Percentiles rank a stretch among this genome's conserved stretches.
phyloP scores from a whole-genome alignment of 805 yeast genomes.

The Metschnikowia rubicola region DNA sequence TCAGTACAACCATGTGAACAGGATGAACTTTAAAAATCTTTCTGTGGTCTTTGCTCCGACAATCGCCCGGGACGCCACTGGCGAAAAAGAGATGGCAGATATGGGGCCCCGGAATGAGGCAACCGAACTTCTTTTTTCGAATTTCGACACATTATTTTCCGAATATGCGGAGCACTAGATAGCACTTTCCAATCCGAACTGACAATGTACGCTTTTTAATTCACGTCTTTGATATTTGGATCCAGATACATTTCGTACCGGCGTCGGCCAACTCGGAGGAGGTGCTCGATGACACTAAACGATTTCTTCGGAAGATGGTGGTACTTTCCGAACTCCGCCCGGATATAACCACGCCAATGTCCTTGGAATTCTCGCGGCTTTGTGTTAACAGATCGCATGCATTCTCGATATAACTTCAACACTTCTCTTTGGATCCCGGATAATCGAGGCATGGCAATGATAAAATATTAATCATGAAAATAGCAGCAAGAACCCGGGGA shows the following conservation, averaged over 20 bases:
- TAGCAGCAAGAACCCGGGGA: constrained; percentile 13
- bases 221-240: constrained; percentile 68
- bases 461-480: constrained; percentile 32
- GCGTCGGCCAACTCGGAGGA: constrained; percentile 71
- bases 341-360: constrained; percentile 44
- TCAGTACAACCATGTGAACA: constrained; percentile 49
- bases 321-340: constrained; percentile 62
- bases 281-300: constrained; percentile 81
- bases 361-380: constrained; percentile 47
- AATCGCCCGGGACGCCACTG: constrained; percentile 70
- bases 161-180: constrained; percentile 11
- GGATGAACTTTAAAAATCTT: constrained; percentile 80
- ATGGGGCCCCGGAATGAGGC: constrained; percentile 77
- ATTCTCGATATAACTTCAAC: constrained; percentile 45
- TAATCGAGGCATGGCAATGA: constrained; percentile 30
- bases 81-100: constrained; percentile 80
- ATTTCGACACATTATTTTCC: constrained; percentile 40
- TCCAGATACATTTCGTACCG: constrained; percentile 69
- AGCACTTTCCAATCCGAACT: background rate
- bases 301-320: constrained; percentile 65
- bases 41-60: constrained; percentile 96
- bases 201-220: constrained; percentile 13
- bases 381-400: constrained; percentile 42
- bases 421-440: constrained; percentile 48
- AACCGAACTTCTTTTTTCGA: constrained; percentile 65